These are phyloP conservation scores for Boletales sp. DNA, from an alignment of 768 basidiomycete genomes.

Conservation along the genomic window DNA sequence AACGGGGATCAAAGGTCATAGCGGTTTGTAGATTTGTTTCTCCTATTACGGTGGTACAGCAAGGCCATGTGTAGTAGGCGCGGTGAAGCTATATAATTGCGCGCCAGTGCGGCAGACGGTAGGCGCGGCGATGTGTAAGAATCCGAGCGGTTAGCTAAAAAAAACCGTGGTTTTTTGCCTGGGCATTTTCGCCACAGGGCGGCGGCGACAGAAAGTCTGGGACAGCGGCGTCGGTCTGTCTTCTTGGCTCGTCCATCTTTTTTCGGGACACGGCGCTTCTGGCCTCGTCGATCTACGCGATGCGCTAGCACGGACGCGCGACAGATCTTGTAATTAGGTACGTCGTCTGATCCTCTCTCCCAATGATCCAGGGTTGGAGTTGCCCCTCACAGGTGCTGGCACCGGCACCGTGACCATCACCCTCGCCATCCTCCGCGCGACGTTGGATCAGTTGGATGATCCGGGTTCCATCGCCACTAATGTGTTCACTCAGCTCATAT, in stretches of 20 bases:
- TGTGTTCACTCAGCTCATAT: background rate
- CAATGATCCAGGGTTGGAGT: no score
- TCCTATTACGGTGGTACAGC: no score
- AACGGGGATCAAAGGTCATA: no score
- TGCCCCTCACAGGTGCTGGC: conserved; percentile 58
- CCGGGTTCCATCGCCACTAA: conserved; percentile 47
- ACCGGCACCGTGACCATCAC: conserved; percentile 78
- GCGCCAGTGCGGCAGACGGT: no score
- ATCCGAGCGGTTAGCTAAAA: no score
- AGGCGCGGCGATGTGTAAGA: no score
- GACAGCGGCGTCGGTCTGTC: conserved; percentile 88
- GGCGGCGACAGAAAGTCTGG: conserved; percentile 80
- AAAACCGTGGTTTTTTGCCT: no score
- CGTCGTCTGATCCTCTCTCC: conserved; percentile 1
- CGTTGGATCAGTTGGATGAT: conserved; percentile 14
- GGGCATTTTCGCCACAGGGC: no score
- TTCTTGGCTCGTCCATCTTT: conserved; percentile 61
- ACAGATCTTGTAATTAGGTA: conserved; percentile 70
- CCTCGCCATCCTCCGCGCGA: conserved; percentile 54
- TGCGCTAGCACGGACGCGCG: conserved; percentile 30
- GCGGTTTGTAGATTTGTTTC: no score
- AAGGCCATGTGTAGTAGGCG: no score
- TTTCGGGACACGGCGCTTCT: conserved; percentile 11
- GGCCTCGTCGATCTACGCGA: conserved; percentile 21
- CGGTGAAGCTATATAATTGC: no score